A percentile compares a stretch with the other conserved stretches of the same genome.
These are phyloP conservation scores for Ophiocordyceps camponoti-leonardi DNA, from an alignment of 2,329 filamentous ascomycete species.

Conservation along the genomic window DNA sequence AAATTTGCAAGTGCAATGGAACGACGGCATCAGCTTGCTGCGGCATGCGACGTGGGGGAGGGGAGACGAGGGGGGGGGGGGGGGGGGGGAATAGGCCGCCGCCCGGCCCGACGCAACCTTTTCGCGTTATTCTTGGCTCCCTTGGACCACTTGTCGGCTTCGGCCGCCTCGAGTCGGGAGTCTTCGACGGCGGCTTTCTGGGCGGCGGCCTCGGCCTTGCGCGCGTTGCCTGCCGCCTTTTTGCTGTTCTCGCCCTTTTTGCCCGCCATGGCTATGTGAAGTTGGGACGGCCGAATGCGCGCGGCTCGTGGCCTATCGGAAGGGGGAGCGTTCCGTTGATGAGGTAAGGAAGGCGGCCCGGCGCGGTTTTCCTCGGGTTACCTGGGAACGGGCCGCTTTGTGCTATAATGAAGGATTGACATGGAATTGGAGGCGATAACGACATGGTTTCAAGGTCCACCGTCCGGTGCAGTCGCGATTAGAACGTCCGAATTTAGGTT, in stretches of 20 bases:
- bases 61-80: background rate
- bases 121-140: conserved; percentile 73
- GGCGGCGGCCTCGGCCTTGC: conserved; percentile 79
- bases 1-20: background rate
- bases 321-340: background rate
- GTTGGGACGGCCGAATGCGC: background rate
- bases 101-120: conserved; percentile 45
- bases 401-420: too few relatives aligned
- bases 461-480: too few relatives aligned
- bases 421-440: too few relatives aligned
- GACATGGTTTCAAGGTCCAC: too few relatives aligned
- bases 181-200: conserved; percentile 59
- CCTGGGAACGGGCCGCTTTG: background rate
- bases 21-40: background rate
- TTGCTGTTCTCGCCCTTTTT: conserved; percentile 75
- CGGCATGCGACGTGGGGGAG: background rate
- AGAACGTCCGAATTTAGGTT: too few relatives aligned
- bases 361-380: background rate
- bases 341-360: background rate
- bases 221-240: conserved; percentile 76
- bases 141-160: conserved; percentile 67
- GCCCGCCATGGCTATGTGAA: conserved; percentile 38
- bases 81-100: background rate
- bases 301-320: background rate
- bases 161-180: conserved; percentile 45